A percentile compares a stretch with the other conserved stretches of the same genome.
These are phyloP conservation scores for Amaranthus tricolor DNA, from an alignment of 179 eudicot genomes.

Conservation along the genomic window DNA sequence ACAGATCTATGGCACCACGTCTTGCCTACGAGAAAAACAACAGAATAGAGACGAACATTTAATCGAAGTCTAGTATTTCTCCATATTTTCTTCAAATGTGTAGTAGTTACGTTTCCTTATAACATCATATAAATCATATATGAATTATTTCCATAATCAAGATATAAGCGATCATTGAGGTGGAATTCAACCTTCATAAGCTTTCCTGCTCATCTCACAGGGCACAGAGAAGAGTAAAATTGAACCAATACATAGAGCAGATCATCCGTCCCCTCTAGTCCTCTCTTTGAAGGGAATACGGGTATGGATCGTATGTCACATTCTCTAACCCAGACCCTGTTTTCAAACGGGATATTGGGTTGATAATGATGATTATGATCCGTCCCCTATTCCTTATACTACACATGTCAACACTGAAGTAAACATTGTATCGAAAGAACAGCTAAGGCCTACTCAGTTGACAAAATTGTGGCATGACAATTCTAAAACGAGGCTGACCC, in stretches of 20 bases:
- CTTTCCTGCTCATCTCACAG: neutral
- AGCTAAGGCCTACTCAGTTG: neutral
- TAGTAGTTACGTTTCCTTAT: neutral
- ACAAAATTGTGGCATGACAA: neutral
- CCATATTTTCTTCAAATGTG: neutral
- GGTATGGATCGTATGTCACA: too few species aligned
- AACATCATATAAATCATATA: neutral
- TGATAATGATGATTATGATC: too few species aligned
- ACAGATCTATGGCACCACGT: conserved; percentile 40
- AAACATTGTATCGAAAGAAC: neutral
- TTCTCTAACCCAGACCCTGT: too few species aligned
- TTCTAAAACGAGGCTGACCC: too few species aligned
- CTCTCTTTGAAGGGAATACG: too few species aligned
- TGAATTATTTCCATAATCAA: neutral
- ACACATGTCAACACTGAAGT: neutral
- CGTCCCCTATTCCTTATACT: too few species aligned
- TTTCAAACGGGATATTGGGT: neutral
- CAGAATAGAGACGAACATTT: neutral
- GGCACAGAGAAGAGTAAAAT: neutral
- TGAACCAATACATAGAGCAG: neutral
- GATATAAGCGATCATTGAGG: neutral
- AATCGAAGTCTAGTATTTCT: neutral
- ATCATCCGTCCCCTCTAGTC: neutral
- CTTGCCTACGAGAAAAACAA: conserved; percentile 17
- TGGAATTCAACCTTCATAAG: neutral